Conservation (phyloP, 2,329 filamentous ascomycete species). For the Pseudocercospora ulei region DNA sequence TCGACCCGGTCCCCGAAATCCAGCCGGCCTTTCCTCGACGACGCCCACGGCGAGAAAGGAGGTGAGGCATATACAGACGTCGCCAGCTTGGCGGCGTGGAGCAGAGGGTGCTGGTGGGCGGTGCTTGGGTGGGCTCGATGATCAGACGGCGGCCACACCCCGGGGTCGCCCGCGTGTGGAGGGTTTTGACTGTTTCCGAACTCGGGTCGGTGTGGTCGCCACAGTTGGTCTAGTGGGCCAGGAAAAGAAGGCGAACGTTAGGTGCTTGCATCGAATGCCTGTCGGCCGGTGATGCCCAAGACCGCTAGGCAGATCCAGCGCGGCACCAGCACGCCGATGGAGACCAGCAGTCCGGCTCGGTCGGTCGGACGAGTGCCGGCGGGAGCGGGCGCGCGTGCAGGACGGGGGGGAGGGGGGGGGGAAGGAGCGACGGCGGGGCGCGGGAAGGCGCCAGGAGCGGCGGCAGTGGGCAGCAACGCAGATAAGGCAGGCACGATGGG, state of each 20-base stretch:
- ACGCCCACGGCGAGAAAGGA: slow-evolving; percentile 30
- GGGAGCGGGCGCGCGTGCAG: neutral
- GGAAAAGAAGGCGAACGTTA: slow-evolving; percentile 19
- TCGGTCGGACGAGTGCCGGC: slow-evolving; percentile 5
- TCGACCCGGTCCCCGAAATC: slow-evolving; percentile 19
- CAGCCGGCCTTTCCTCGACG: slow-evolving; percentile 24
- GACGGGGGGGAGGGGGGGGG: slow-evolving; percentile 2
- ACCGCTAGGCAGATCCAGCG: slow-evolving; percentile 12
- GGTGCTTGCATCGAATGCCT: slow-evolving; percentile 20
- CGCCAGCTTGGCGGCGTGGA: slow-evolving; percentile 26
- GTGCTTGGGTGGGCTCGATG: slow-evolving; percentile 1
- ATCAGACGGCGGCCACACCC: slow-evolving; percentile 1
- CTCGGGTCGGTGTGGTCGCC: slow-evolving; percentile 12
- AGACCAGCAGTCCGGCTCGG: slow-evolving; percentile 7
- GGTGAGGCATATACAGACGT: slow-evolving; percentile 30
- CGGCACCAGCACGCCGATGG: slow-evolving; percentile 4
- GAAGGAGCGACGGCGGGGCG: slow-evolving; percentile 23
- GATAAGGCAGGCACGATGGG: slow-evolving; percentile 22
- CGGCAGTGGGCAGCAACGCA: slow-evolving; percentile 21
- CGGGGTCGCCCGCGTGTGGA: slow-evolving; percentile 10
- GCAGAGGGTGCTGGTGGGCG: slow-evolving; percentile 7
- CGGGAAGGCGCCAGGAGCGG: slow-evolving; percentile 19
- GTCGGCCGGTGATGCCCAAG: slow-evolving; percentile 24
- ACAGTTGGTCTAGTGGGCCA: slow-evolving; percentile 15
- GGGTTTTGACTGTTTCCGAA: slow-evolving; percentile 3